These are phyloP conservation scores for Malassezia furfur DNA, from an alignment of 1,284 basidiomycete genomes.

Conservation along the genomic window DNA sequence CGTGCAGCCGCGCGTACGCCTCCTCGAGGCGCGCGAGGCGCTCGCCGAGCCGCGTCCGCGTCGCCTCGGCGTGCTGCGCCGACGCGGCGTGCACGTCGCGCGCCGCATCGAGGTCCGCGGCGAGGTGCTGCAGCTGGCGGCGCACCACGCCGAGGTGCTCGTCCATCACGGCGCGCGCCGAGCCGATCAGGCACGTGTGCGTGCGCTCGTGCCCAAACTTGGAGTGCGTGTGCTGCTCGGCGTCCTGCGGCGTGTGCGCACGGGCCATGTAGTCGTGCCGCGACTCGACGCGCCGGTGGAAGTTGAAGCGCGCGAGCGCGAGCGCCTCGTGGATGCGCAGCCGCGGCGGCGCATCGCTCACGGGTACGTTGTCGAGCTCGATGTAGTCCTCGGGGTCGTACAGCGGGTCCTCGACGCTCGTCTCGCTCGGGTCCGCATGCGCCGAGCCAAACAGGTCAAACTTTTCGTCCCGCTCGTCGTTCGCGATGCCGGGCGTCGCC, in stretches of 20 bases:
- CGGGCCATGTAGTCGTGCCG: conserved; percentile 46
- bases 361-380: conserved; percentile 60
- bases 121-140: conserved; percentile 50
- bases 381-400: conserved; percentile 69
- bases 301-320: conserved; percentile 72
- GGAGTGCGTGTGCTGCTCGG: conserved; percentile 37
- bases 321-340: conserved; percentile 60
- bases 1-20: background rate
- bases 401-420: conserved; percentile 51
- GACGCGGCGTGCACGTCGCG: background rate
- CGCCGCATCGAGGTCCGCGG: conserved; percentile 26
- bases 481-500: conserved; percentile 4
- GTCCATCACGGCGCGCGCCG: conserved; percentile 50
- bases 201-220: conserved; percentile 83
- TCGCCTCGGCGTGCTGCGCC: background rate
- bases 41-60: background rate
- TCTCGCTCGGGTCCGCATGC: conserved; percentile 59
- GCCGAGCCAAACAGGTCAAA: conserved; percentile 68
- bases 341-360: conserved; percentile 52
- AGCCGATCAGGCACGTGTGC: conserved; percentile 64
- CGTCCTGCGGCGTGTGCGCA: background rate
- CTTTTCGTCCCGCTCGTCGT: conserved; percentile 35
- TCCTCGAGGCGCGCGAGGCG: background rate
- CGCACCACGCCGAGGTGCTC: conserved; percentile 53
- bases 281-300: conserved; percentile 54